phyloP scores from a whole-genome alignment of 2,329 filamentous ascomycete species.

The Hypoxylon sp. region DNA sequence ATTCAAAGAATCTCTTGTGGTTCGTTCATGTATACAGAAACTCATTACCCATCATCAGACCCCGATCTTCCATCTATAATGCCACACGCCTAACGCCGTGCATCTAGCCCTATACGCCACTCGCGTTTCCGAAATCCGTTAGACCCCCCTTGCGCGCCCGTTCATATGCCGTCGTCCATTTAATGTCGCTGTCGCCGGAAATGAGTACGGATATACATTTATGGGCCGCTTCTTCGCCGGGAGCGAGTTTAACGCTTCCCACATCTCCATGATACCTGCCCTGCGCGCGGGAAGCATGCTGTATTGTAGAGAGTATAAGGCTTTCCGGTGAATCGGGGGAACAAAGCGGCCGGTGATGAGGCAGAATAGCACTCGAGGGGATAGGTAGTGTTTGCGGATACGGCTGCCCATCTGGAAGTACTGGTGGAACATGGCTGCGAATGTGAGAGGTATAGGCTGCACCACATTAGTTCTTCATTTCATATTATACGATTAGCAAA shows the following conservation, averaged over 20 bases:
- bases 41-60: slow-evolving; percentile 32
- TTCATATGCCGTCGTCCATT: slow-evolving; percentile 51
- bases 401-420: slow-evolving; percentile 96
- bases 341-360: slow-evolving; percentile 93
- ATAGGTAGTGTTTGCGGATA: slow-evolving; percentile 95
- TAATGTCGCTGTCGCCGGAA: slow-evolving; percentile 32
- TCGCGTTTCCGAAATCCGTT: neutral
- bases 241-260: slow-evolving; percentile 76
- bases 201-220: slow-evolving; percentile 48
- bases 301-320: slow-evolving; percentile 96
- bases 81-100: slow-evolving; percentile 15
- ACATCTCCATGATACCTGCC: slow-evolving; percentile 87
- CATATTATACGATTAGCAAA: neutral
- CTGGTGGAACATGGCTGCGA: slow-evolving; percentile 96
- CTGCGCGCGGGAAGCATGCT: slow-evolving; percentile 92
- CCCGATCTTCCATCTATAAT: slow-evolving; percentile 28
- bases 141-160: slow-evolving; percentile 45
- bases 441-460: slow-evolving; percentile 88
- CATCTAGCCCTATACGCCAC: slow-evolving; percentile 12
- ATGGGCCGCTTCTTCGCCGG: slow-evolving; percentile 62
- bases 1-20: slow-evolving; percentile 9
- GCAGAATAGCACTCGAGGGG: slow-evolving; percentile 87
- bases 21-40: slow-evolving; percentile 36
- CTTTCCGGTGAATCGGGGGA: slow-evolving; percentile 93
- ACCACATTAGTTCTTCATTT: slow-evolving; percentile 16